Base-by-base conservation (phyloP, 2,329 filamentous ascomycete species). In the Ascochyta lentis region DNA sequence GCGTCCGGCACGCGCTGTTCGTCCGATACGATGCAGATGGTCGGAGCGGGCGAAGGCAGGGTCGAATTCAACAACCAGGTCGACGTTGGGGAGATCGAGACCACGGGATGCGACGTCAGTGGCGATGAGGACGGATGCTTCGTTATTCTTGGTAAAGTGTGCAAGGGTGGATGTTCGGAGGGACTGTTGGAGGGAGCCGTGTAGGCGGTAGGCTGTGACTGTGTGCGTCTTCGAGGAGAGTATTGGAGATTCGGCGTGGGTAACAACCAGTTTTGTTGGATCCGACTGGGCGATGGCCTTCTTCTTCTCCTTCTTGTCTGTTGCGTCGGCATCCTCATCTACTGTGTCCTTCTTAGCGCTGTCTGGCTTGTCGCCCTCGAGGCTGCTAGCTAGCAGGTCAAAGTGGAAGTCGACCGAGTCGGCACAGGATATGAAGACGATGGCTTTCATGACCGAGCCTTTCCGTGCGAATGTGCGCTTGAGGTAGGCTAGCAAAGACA, bases 371-470 rank as follows among this genome's bases (percentile, higher is more conserved):
- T 66, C 56, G 19, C 60, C 77, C 29, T 70, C 70, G 4, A 72
- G 64, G 13, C 73, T 58, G 57, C 68, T 78, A 6, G 82, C 88
- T 54, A 99, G 85, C 3, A 96, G 79, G 58, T 96, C 90, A 73
- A 92, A 98, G 74, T 98, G 94, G 68, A 97, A 99, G 73, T 99
- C 92, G 56, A 98, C 95, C 1, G 92, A 95, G 74, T 99, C 95
- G 19, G 95, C 93, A 69, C 95, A 99, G 10, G 94, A 96, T 44
- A 99, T 90, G 78, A 99, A 99, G 33, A 99, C 83, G 58, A 99
- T 97, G 22, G 90, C 91, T 76, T 99, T 98, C 91, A 96, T 97
- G 16, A 96, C 90, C 1, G 91, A 92, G 0, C 92, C 94, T 74
- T 90, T 91, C 16, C 93, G 85, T 54, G 91, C 88, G 75, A 99